Percentiles rank a stretch among this genome's conserved stretches.
phyloP scores from a whole-genome alignment of 352 stramenopile species.

The Pythium sp. region DNA sequence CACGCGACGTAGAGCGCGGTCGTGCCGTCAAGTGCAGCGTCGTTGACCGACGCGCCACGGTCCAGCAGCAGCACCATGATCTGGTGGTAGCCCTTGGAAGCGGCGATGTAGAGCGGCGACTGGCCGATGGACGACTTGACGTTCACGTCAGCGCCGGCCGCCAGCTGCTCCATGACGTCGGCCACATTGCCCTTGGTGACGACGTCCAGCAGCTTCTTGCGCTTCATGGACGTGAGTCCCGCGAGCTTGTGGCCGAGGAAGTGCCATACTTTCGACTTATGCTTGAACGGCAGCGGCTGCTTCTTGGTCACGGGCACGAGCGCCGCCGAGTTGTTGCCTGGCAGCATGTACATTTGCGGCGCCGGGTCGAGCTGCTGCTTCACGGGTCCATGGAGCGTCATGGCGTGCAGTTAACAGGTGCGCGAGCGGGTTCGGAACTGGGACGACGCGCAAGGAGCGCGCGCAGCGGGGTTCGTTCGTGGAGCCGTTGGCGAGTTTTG shows the following conservation, averaged over 20 bases:
- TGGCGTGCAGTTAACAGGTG: constrained; percentile 7
- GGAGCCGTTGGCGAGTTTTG: background rate
- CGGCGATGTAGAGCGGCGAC: constrained; percentile 59
- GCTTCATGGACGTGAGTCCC: constrained; percentile 64
- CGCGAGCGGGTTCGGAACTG: background rate
- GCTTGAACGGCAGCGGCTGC: constrained; percentile 27
- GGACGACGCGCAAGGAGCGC: background rate
- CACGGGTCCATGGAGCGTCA: constrained; percentile 45
- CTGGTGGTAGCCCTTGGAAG: constrained; percentile 47
- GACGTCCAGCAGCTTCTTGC: constrained; percentile 66
- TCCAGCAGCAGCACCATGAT: constrained; percentile 72
- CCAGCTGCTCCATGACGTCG: constrained; percentile 63
- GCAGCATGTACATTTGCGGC: constrained; percentile 36
- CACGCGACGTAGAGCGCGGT: constrained; percentile 59
- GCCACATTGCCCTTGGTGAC: constrained; percentile 47
- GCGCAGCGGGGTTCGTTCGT: background rate
- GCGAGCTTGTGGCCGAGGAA: constrained; percentile 77
- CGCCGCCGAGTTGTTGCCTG: constrained; percentile 25
- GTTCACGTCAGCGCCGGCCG: constrained; percentile 53
- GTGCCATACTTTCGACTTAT: constrained; percentile 56
- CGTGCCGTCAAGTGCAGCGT: constrained; percentile 47
- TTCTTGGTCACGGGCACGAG: constrained; percentile 54
- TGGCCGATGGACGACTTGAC: constrained; percentile 47
- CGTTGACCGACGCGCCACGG: constrained; percentile 55
- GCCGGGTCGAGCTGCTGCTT: constrained; percentile 40